Evolutionary conservation across 148 eudicot species (phyloP).

Genomic region (Rhododendron kiyosumense): DNA sequence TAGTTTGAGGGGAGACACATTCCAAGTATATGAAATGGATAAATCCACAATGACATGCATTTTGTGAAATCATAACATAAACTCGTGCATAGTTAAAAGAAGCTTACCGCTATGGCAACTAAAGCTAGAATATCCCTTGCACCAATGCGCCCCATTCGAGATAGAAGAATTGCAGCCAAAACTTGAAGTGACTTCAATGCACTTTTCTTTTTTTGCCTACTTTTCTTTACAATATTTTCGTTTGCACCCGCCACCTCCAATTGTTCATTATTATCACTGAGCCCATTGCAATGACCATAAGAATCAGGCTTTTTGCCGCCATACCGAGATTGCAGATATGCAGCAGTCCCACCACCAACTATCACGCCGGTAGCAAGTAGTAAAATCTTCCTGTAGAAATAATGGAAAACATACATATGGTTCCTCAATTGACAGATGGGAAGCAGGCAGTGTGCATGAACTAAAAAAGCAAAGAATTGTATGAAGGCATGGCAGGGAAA

Average conservation of each 20-base stretch:
- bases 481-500: neutral
- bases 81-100: constrained; percentile 11
- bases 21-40: neutral
- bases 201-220: constrained; percentile 64
- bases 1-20: neutral
- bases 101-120: constrained; percentile 70
- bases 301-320: constrained; percentile 33
- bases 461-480: neutral
- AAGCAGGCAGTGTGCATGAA: neutral
- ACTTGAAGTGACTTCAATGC: constrained; percentile 82
- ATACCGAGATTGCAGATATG: constrained; percentile 66
- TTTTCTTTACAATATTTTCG: constrained; percentile 43
- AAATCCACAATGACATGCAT: neutral
- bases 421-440: neutral
- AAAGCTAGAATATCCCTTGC: constrained; percentile 74
- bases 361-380: constrained; percentile 73
- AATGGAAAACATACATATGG: neutral
- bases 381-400: constrained; percentile 62
- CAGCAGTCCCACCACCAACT: constrained; percentile 86
- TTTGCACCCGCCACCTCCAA: constrained; percentile 28
- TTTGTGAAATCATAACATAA: neutral
- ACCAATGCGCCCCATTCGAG: constrained; percentile 80
- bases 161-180: constrained; percentile 78
- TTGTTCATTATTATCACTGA: constrained; percentile 31
- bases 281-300: constrained; percentile 48